Evolutionary conservation across 805 yeast genomes (phyloP).

Genomic region (Limtongia smithiae): DNA sequence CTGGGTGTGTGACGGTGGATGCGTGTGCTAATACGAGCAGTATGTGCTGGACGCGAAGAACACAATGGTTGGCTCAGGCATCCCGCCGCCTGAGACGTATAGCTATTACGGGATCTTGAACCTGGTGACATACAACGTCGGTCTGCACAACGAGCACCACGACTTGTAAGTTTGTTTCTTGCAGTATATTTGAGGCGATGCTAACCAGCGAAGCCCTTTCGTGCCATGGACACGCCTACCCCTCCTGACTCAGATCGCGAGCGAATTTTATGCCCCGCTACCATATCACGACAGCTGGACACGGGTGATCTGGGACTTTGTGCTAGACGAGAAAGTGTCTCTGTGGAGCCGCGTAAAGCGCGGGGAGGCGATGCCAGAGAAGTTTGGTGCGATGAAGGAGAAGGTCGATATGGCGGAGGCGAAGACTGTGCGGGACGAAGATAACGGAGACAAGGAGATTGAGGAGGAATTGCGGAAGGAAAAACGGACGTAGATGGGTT

Average conservation of each 20-base stretch:
- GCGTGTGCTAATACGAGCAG: too few species aligned
- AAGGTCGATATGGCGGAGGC: conserved; percentile 1
- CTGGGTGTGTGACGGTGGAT: conserved; percentile 44
- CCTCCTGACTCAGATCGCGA: conserved; percentile 59
- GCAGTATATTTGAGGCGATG: background rate
- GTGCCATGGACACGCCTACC: conserved; percentile 85
- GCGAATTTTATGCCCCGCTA: conserved; percentile 76
- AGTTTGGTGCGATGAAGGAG: background rate
- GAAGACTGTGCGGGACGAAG: conserved; percentile 11
- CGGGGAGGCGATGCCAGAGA: conserved; percentile 27
- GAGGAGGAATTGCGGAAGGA: background rate
- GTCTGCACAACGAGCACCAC: conserved; percentile 92
- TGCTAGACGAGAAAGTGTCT: conserved; percentile 61
- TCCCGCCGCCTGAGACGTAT: conserved; percentile 72
- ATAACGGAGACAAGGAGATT: conserved; percentile 18
- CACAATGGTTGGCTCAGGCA: conserved; percentile 31
- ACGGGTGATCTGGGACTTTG: conserved; percentile 67
- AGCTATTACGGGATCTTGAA: conserved; percentile 84
- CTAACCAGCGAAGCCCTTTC: conserved; percentile 50
- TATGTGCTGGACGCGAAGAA: conserved; percentile 26
- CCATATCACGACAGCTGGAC: conserved; percentile 79
- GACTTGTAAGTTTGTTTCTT: conserved; percentile 49
- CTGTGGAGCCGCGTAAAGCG: conserved; percentile 83
- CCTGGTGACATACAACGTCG: conserved; percentile 83
- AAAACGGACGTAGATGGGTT: background rate